These are phyloP conservation scores for Clarireedia hainanense DNA, from an alignment of 2,329 filamentous ascomycete genomes.

Conservation along the genomic window DNA sequence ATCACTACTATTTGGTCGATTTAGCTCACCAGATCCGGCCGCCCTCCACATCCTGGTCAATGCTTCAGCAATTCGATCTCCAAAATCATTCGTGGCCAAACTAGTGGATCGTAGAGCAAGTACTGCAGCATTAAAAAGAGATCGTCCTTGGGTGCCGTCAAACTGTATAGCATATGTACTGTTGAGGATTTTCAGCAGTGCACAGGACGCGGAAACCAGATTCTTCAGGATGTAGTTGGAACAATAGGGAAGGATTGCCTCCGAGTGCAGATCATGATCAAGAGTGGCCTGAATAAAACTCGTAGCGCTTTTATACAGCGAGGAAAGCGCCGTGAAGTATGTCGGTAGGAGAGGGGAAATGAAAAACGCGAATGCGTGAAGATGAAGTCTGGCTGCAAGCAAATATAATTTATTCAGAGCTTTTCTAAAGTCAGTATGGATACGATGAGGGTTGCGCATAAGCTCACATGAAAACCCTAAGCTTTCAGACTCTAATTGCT, in stretches of 20 bases:
- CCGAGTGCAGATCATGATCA: conserved; percentile 14
- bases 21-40: conserved; percentile 10
- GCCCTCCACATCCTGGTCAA: conserved; percentile 53
- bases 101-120: conserved; percentile 52
- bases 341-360: conserved; percentile 6
- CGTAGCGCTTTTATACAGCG: conserved; percentile 34
- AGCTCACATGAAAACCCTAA: conserved; percentile 4
- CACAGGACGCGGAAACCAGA: conserved; percentile 56
- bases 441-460: too few relatives aligned
- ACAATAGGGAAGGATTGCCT: conserved; percentile 37
- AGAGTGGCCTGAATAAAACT: conserved; percentile 14
- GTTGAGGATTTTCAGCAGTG: conserved; percentile 57
- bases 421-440: conserved; percentile 5
- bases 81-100: conserved; percentile 54
- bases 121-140: conserved; percentile 51
- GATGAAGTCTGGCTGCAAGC: conserved; percentile 16
- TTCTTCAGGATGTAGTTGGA: conserved; percentile 60
- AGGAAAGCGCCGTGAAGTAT: conserved; percentile 26
- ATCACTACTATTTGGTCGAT: conserved; percentile 5
- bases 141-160: conserved; percentile 46
- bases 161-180: conserved; percentile 53
- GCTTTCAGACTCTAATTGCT: conserved; percentile 5
- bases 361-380: conserved; percentile 19
- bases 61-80: conserved; percentile 56
- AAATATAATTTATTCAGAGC: conserved; percentile 14